phyloP scores from a whole-genome alignment of 2,329 filamentous ascomycete species.

The Trichocomaceae sp. region DNA sequence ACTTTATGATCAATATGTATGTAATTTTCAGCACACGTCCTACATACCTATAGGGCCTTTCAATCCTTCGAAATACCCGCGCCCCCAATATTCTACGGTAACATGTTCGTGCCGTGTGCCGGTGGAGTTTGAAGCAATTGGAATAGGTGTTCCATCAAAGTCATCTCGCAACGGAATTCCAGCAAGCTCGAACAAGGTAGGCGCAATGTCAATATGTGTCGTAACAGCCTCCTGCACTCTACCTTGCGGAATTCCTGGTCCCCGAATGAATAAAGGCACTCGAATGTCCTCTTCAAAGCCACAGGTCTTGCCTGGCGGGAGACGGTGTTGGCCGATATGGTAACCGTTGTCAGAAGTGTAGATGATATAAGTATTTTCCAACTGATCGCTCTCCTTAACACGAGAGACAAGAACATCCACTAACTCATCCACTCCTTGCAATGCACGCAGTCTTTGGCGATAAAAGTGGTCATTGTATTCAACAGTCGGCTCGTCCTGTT shows the following conservation, averaged over 20 bases:
- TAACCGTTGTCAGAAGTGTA: constrained; percentile 57
- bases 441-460: constrained; percentile 42
- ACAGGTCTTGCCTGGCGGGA: constrained; percentile 54
- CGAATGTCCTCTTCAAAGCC: constrained; percentile 56
- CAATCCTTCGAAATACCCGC: constrained; percentile 25
- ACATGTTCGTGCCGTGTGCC: constrained; percentile 47
- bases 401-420: constrained; percentile 41
- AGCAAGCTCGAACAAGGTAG: constrained; percentile 50
- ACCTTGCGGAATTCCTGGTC: constrained; percentile 48
- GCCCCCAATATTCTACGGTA: constrained; percentile 54
- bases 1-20: neutral
- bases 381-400: constrained; percentile 35
- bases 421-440: constrained; percentile 52
- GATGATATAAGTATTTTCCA: constrained; percentile 55
- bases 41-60: constrained; percentile 23
- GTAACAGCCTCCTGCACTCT: constrained; percentile 44
- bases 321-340: constrained; percentile 54
- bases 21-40: neutral
- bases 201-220: constrained; percentile 59
- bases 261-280: constrained; percentile 54
- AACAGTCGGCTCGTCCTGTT: constrained; percentile 42
- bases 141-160: constrained; percentile 54
- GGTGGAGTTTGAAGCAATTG: constrained; percentile 21
- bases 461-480: constrained; percentile 51
- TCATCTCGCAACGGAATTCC: constrained; percentile 39